Base-by-base conservation (phyloP, 352 stramenopile genomes). In the Globisporangium sylvaticum region DNA sequence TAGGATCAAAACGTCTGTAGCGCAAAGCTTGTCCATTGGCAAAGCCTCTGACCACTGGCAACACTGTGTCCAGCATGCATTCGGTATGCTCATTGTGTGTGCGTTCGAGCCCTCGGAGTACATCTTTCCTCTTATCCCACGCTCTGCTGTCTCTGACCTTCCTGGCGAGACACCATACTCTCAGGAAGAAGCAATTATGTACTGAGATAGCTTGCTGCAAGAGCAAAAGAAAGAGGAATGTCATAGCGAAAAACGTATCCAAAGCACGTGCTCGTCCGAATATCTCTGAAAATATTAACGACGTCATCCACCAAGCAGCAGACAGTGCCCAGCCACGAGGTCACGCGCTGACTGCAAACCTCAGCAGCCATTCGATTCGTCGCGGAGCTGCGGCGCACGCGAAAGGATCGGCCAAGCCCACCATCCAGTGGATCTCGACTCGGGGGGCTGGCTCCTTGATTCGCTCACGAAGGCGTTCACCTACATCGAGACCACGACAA, bases 401-500 rank as follows among this genome's bases (percentile, higher is more conserved):
- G 0, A 74, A 69, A 12, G 59, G 59, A 1, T 72, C 61, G 0
- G 59, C 67, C 1, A 74, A 72, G 20, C 59, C 72, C 9, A 46
- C 63, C 0, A 67, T 76, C 12, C 64, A 76, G 52, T 69, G 63
- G 59, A 71, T 75, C 0, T 74, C 64, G 1, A 77, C 55, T 4
- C 27, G 67, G 0, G 65, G 64, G 0, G 52, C 68, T 71, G 58
- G 58, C 22, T 75, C 4, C 44, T 71, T 1, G 68, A 68, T 3
- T 75, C 62, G 0, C 59, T 68, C 3, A 69, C 64, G 1, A 73
- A 78, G n/a, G 54, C 62, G 0, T 73, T 75, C 37, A 68, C 57
- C n/a, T 73, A 74, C 58, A 79, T 77, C 55, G 66, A 63, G 31
- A 69, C 34, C 3, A 73, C 62, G 5, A 66, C 60, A 50, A 39